Percentiles rank a stretch among this genome's conserved stretches.
Conservation (phyloP, 2,329 filamentous ascomycete species). For the Diplocarpon rosae region DNA sequence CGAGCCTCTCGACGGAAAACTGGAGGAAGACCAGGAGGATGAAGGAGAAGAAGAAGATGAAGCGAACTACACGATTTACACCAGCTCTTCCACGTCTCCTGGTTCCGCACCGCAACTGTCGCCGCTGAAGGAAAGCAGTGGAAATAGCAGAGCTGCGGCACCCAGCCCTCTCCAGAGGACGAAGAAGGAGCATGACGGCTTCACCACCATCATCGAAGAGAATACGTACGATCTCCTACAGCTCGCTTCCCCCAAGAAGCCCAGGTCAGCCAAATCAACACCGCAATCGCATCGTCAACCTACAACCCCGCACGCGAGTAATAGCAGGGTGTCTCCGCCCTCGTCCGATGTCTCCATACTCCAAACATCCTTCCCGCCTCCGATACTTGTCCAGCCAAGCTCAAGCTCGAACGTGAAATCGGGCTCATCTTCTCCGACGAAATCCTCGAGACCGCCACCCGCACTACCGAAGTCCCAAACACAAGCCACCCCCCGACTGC, state of each 20-base stretch:
- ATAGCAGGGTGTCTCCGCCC: neutral
- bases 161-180: slow-evolving; percentile 4
- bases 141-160: slow-evolving; percentile 19
- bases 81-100: slow-evolving; percentile 19
- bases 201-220: slow-evolving; percentile 38
- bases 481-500: slow-evolving; percentile 16
- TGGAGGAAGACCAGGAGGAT: slow-evolving; percentile 18
- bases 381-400: neutral
- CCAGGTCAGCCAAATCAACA: slow-evolving; percentile 16
- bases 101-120: slow-evolving; percentile 27
- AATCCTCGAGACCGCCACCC: slow-evolving; percentile 4
- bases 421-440: slow-evolving; percentile 7
- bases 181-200: slow-evolving; percentile 30
- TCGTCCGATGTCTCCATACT: slow-evolving; percentile 18
- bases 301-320: neutral
- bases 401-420: neutral
- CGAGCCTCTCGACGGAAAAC: slow-evolving; percentile 29
- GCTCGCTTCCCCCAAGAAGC: slow-evolving; percentile 28
- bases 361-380: slow-evolving; percentile 11
- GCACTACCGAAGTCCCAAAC: slow-evolving; percentile 1
- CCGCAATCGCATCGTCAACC: slow-evolving; percentile 7
- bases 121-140: slow-evolving; percentile 34
- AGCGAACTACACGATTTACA: slow-evolving; percentile 14
- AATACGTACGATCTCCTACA: slow-evolving; percentile 34
- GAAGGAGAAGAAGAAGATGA: slow-evolving; percentile 19